Conservation (phyloP, 805 yeast genomes). For the Kurtzmaniella fragi region DNA sequence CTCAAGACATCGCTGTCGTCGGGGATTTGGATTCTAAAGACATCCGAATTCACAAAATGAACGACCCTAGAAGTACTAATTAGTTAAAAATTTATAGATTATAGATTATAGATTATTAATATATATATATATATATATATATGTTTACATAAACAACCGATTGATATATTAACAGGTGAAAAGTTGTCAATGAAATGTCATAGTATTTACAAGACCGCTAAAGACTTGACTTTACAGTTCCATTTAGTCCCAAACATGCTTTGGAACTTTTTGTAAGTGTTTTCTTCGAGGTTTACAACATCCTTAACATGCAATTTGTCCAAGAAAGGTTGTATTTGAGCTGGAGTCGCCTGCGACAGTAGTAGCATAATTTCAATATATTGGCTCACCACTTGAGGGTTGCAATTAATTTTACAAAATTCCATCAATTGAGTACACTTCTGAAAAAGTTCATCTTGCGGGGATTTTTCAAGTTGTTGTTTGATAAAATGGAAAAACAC, state of each 20-base stretch:
- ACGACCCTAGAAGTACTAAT: conserved; percentile 24
- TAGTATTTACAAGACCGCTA: too few species aligned
- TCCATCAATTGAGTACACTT: too few species aligned
- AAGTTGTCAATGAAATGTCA: too few species aligned
- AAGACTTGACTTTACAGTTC: too few species aligned
- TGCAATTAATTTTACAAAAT: too few species aligned
- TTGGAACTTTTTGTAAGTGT: background rate
- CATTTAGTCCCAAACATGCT: too few species aligned
- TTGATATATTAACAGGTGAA: too few species aligned
- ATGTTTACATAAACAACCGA: too few species aligned
- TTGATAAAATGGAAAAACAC: background rate
- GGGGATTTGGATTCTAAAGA: conserved; percentile 50
- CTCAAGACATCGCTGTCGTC: conserved; percentile 77
- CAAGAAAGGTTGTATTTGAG: conserved; percentile 1
- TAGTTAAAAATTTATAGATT: too few species aligned
- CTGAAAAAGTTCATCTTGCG: too few species aligned
- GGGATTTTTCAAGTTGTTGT: background rate
- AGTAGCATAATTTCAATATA: background rate
- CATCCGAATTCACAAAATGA: conserved; percentile 62
- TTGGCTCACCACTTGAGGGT: background rate
- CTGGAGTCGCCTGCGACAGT: background rate
- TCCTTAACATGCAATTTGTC: background rate
- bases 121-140: too few species aligned
- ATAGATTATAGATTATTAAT: too few species aligned
- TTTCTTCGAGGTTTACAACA: background rate